A percentile compares a stretch with the other conserved stretches of the same genome.
Conservation (phyloP, 2,329 filamentous ascomycete genomes). For the Alternaria hordeiaustralica region DNA sequence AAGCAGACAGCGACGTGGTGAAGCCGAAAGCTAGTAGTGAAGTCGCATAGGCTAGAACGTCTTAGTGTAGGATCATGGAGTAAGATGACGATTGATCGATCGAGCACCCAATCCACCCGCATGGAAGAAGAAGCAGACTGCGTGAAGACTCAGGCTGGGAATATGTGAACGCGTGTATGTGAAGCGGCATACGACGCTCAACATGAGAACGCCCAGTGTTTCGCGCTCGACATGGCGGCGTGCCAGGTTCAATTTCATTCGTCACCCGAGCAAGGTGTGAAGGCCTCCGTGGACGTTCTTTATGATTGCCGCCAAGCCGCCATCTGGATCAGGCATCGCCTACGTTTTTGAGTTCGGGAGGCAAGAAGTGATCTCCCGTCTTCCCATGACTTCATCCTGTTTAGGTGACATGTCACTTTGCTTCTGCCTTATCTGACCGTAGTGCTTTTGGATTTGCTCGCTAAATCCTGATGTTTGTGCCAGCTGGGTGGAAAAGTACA, state of each 20-base stretch:
- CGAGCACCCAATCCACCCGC: not conserved
- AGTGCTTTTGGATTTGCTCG: not conserved
- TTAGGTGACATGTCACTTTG: not conserved
- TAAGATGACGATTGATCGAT: not conserved
- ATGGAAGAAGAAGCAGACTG: not conserved
- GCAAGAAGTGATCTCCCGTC: not conserved
- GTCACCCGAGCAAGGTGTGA: not conserved
- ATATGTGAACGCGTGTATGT: not conserved
- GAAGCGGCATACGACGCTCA: not conserved
- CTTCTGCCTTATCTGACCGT: not conserved
- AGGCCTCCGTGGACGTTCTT: not conserved
- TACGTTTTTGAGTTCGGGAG: not conserved
- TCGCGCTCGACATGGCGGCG: not conserved
- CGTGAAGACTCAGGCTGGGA: not conserved
- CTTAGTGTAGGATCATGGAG: not conserved
- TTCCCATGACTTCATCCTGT: not conserved
- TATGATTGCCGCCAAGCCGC: conserved; percentile 1
- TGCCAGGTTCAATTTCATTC: not conserved
- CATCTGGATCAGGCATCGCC: conserved; percentile 1
- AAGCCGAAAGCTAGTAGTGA: conserved; percentile 1
- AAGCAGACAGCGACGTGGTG: not conserved
- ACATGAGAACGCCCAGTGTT: not conserved
- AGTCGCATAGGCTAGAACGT: not conserved
- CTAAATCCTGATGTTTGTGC: not conserved
- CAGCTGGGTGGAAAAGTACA: not conserved